Evolutionary conservation across 106 monocot species (phyloP), one percentile per base, ranked within the genome.

Genomic region (Vanilla planifolia): DNA sequence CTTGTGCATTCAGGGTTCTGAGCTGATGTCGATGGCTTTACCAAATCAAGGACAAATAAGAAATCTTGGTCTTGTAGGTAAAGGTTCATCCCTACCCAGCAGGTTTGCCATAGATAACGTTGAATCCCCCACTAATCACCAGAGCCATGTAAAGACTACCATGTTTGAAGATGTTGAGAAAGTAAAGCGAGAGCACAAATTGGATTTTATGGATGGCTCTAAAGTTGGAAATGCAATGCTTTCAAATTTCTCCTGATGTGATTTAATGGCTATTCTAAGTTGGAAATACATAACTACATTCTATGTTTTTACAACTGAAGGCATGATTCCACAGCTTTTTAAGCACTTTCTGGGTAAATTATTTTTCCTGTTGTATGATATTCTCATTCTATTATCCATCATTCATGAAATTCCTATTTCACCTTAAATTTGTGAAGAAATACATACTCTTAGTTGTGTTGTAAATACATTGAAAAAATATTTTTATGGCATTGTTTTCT

Each of bases 31-130:
- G 9, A 60, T 23, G n/a, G 32, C 33, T 61, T 8, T 46, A 34
- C 55, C 56, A 51, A 72, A 64, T 3, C 53, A 66, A 64, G 72
- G 47, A 40, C 65, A 65, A 17, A 44, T 48, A 17, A 81, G 63
- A 34, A 75, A 70, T 63, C 62, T 72, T 63, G 85, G 83, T 25
- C 89, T 94, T 80, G 85, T 86, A 45, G 89, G 94, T 43, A 94
- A 86, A 77, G 89, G 83, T 52, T 71, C 75, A 14, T 82, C 65
- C 37, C 72, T 89, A 21, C 80, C 89, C 8, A 89, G 89, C 16
- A 77, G 83, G 16, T 89, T 89, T 75, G 85, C 81, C 15, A 70
- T 80, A 34, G 75, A 86, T 73, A 89, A 89, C 37, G 56, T 80
- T 47, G 83, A 83, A 64, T 77, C 77, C 21, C 75, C 82, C 22